phyloP scores from a whole-genome alignment of 164 flowering plant species.

The Pachysandra terminalis region DNA sequence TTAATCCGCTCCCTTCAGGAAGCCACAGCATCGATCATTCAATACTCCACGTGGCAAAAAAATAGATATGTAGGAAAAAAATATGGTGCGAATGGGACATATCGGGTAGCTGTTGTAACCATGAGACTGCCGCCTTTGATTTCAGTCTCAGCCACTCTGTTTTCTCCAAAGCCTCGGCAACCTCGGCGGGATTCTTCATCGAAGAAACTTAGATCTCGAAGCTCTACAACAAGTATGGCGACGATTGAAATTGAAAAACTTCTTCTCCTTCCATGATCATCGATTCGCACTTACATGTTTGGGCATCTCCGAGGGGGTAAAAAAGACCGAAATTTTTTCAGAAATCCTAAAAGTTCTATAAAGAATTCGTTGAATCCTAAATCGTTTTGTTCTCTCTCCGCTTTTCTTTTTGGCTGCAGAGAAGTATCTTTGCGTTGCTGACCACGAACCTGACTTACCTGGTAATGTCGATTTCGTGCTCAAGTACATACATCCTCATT shows the following conservation, averaged over 20 bases:
- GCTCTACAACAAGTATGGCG: too few relatives aligned
- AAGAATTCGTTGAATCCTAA: background rate
- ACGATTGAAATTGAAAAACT: constrained; percentile 6
- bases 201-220: constrained; percentile 8
- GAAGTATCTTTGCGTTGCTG: constrained; percentile 74
- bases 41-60: too few relatives aligned
- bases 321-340: background rate
- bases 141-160: too few relatives aligned
- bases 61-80: too few relatives aligned
- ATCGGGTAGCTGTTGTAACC: too few relatives aligned
- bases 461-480: constrained; percentile 71
- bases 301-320: constrained; percentile 90
- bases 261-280: constrained; percentile 36
- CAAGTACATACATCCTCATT: constrained; percentile 28
- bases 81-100: too few relatives aligned
- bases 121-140: too few relatives aligned
- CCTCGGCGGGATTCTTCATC: background rate
- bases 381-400: constrained; percentile 21
- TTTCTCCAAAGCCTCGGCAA: background rate
- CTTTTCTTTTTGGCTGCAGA: too few relatives aligned
- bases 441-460: constrained; percentile 77
- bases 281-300: constrained; percentile 85
- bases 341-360: background rate
- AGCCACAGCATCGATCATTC: too few relatives aligned
- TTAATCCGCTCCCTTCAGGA: too few relatives aligned